Conservation (phyloP, 129 eudicot species). For the Arctium lappa region DNA sequence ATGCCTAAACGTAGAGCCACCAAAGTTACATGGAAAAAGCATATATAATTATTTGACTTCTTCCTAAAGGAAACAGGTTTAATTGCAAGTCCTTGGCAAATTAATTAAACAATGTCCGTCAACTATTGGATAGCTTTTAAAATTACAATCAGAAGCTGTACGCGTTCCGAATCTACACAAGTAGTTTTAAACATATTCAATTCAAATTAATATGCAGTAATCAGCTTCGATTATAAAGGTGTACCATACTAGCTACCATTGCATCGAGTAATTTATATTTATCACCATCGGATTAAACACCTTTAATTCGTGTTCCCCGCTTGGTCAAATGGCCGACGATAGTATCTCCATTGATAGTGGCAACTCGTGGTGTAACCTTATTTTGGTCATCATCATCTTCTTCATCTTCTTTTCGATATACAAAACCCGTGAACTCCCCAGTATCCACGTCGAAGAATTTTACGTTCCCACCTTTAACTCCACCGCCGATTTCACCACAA, state of each 20-base stretch:
- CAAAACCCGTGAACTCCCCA: slow-evolving; percentile 24
- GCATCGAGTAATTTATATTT: background rate
- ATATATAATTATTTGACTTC: too few relatives aligned
- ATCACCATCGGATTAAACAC: background rate
- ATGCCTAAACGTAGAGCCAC: too few relatives aligned
- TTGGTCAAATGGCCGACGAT: background rate
- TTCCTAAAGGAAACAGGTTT: background rate
- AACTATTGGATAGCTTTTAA: slow-evolving; percentile 8
- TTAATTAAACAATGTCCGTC: background rate
- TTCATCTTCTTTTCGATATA: slow-evolving; percentile 26
- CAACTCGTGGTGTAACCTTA: slow-evolving; percentile 18
- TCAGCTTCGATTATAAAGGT: background rate
- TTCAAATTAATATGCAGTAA: background rate
- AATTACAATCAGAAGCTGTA: background rate
- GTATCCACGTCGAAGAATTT: slow-evolving; percentile 22
- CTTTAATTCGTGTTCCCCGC: background rate
- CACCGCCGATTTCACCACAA: slow-evolving; percentile 1
- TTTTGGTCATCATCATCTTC: slow-evolving; percentile 9
- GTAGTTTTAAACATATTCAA: background rate
- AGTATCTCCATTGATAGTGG: background rate
- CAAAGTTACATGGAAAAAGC: too few relatives aligned
- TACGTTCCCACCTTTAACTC: slow-evolving; percentile 20
- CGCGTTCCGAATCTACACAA: slow-evolving; percentile 9
- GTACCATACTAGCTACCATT: background rate
- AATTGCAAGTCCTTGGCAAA: background rate